Evolutionary conservation across 345 rosid species (phyloP), one percentile per base, ranked within the genome.

Genomic region (Ceriops decandra): DNA sequence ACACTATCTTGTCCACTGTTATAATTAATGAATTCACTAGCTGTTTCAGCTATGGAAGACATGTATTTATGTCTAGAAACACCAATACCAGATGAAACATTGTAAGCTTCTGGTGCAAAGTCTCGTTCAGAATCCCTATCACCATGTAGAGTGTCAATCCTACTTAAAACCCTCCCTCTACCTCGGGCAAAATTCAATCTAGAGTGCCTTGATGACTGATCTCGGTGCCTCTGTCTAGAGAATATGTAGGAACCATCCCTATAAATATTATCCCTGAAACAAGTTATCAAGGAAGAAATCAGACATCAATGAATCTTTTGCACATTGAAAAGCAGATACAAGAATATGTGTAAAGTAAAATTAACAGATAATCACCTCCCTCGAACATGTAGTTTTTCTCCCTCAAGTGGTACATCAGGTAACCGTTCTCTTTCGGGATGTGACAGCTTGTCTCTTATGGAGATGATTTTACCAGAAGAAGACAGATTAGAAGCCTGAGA

Each of bases 281-380:
- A 24, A 20, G 6, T 21, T 56, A 60, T 52, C 27, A 68, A 11
- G 21, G 64, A 70, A 56, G 53, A 72, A 52, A 8, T 62, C 62
- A 72, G 54, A 66, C 5, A 5, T 38, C 5, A 61, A 21, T 3
- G 64, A 15, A 72, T 46, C 26, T 54, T 72, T 15, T 31, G 59
- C 31, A 52, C 53, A 22, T 22, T 47, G 60, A 74, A 31, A 60
- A 21, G 22, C 22, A 58, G 17, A 66, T 52, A 49, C 38, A 42
- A 74, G 49, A 70, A 31, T 67, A 68, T 69, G 49, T 46, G 35
- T 31, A 2, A 49, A 67, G 28, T 38, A 33, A 33, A 33, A 33
- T 60, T 53, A 69, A 72, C 71, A 57, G 78, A 80, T 81, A 76
- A 82, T 88, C 89, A 92, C 95, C 98, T 87, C 85, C 87, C 91